These are phyloP conservation scores for Fusarium pininemorale DNA, from an alignment of 2,329 filamentous ascomycete genomes.

Conservation along the genomic window DNA sequence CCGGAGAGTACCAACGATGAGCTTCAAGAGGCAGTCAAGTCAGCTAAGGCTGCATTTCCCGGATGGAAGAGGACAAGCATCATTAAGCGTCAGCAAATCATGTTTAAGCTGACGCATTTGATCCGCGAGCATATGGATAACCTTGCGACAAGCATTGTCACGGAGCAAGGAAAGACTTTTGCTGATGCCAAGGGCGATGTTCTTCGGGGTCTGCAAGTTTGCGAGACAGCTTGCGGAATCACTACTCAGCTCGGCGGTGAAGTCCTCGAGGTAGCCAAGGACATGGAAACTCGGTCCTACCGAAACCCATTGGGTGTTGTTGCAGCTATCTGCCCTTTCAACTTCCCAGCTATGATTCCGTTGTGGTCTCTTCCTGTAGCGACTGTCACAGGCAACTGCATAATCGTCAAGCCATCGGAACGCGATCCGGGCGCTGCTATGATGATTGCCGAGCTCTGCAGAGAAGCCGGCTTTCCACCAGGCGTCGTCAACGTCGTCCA, in stretches of 20 bases:
- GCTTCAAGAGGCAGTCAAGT: constrained; percentile 73
- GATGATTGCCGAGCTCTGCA: constrained; percentile 79
- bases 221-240: constrained; percentile 78
- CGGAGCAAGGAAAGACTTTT: constrained; percentile 83
- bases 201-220: constrained; percentile 77
- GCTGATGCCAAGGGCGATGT: constrained; percentile 80
- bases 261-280: constrained; percentile 80
- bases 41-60: constrained; percentile 75
- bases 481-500: constrained; percentile 82
- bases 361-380: constrained; percentile 84
- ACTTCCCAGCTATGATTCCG: constrained; percentile 88
- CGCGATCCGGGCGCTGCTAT: constrained; percentile 81
- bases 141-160: constrained; percentile 77
- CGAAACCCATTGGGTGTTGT: constrained; percentile 79
- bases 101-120: constrained; percentile 78
- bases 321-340: constrained; percentile 82
- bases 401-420: constrained; percentile 83
- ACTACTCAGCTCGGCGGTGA: constrained; percentile 79
- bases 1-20: constrained; percentile 78
- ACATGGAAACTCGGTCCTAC: constrained; percentile 84
- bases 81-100: constrained; percentile 75
- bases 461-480: constrained; percentile 78
- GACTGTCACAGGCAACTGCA: constrained; percentile 79
- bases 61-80: constrained; percentile 73
- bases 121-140: constrained; percentile 83